These are phyloP conservation scores for Mucor mucedo DNA, from an alignment of 371 early-diverging fungal genomes.

Conservation along the genomic window DNA sequence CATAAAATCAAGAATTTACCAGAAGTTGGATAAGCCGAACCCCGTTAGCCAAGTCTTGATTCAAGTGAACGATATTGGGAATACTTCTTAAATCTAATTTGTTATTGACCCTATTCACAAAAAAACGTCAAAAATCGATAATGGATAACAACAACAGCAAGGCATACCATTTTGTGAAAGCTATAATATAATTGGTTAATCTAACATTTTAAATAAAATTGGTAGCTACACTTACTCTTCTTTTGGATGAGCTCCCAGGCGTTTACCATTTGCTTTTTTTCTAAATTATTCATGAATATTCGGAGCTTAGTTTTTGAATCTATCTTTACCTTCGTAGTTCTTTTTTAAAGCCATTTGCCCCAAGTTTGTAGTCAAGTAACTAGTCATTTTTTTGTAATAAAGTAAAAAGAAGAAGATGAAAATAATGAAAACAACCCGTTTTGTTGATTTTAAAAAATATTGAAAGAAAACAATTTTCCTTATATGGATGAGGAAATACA, in stretches of 20 bases:
- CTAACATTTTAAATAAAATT: not conserved
- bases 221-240: constrained; percentile 70
- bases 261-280: constrained; percentile 64
- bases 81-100: constrained; percentile 73
- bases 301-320: constrained; percentile 22
- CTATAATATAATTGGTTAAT: constrained; percentile 30
- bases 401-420: not conserved
- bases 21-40: constrained; percentile 85
- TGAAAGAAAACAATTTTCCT: constrained; percentile 16
- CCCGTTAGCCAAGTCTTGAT: constrained; percentile 82
- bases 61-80: constrained; percentile 68
- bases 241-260: constrained; percentile 89
- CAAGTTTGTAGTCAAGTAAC: constrained; percentile 9
- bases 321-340: constrained; percentile 17
- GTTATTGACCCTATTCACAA: constrained; percentile 75
- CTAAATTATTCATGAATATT: constrained; percentile 7
- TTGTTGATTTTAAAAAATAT: constrained; percentile 3
- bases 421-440: not conserved
- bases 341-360: constrained; percentile 18
- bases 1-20: constrained; percentile 49
- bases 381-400: constrained; percentile 7
- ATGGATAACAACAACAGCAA: not conserved
- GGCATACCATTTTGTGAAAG: constrained; percentile 77
- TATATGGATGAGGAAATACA: constrained; percentile 10
- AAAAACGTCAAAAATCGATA: constrained; percentile 59